Conservation (phyloP, 1,284 basidiomycete species). For the Lignosus rhinocerotis region DNA sequence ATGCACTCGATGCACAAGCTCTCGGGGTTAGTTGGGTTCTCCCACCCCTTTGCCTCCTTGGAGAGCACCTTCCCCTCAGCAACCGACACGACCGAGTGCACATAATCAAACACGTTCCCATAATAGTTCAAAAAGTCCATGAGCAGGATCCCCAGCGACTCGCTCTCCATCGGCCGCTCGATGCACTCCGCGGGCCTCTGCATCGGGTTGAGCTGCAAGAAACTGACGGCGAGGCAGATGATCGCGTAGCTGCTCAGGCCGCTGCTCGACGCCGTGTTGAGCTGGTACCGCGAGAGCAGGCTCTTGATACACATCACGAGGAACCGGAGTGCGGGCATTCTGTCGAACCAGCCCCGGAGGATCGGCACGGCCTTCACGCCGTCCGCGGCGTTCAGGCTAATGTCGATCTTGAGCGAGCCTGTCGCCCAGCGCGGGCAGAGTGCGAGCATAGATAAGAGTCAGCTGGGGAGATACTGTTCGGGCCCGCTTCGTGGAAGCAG, state of each 20-base stretch:
- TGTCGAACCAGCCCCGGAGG: slow-evolving; percentile 57
- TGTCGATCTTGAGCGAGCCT: slow-evolving; percentile 68
- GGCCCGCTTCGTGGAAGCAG: not conserved
- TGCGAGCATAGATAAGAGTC: not conserved
- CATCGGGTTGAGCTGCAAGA: slow-evolving; percentile 60
- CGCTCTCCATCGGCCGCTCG: slow-evolving; percentile 39
- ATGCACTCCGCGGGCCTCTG: slow-evolving; percentile 32
- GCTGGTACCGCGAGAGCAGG: slow-evolving; percentile 61
- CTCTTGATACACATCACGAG: slow-evolving; percentile 73
- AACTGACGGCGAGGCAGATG: slow-evolving; percentile 71
- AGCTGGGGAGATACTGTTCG: not conserved
- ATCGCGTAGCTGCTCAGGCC: slow-evolving; percentile 78
- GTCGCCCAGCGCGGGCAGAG: not conserved
- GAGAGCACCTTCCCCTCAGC: slow-evolving; percentile 35
- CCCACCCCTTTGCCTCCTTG: slow-evolving; percentile 41
- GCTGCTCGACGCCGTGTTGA: slow-evolving; percentile 74
- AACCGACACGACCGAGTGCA: slow-evolving; percentile 43
- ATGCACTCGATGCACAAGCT: slow-evolving; percentile 46
- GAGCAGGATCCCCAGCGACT: slow-evolving; percentile 46
- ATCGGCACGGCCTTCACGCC: slow-evolving; percentile 62
- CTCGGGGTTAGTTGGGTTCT: slow-evolving; percentile 26
- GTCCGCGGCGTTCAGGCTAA: slow-evolving; percentile 67
- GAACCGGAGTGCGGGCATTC: slow-evolving; percentile 64
- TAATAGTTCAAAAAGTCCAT: slow-evolving; percentile 49
- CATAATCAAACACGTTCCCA: slow-evolving; percentile 44